These are phyloP conservation scores for Fusarium penzigii DNA, from an alignment of 2,329 filamentous ascomycete species.

Conservation along the genomic window DNA sequence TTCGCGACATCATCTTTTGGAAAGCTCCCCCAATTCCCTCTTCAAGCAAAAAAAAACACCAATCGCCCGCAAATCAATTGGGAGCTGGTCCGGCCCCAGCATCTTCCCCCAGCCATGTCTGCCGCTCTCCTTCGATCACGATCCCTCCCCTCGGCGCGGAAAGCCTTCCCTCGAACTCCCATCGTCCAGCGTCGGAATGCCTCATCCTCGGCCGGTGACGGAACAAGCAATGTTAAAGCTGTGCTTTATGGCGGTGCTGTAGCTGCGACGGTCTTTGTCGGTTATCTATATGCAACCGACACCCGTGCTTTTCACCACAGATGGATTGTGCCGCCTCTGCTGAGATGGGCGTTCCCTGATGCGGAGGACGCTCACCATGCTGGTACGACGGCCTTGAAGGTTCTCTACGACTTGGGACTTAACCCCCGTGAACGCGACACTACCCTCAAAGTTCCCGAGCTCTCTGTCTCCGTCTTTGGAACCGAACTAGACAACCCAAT, in stretches of 20 bases:
- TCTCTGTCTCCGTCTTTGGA: slow-evolving; percentile 66
- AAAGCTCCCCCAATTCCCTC: slow-evolving; percentile 11
- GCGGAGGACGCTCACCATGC: slow-evolving; percentile 91
- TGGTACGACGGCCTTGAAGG: slow-evolving; percentile 70
- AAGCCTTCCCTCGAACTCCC: slow-evolving; percentile 18
- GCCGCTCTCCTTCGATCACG: slow-evolving; percentile 27
- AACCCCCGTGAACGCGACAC: slow-evolving; percentile 77
- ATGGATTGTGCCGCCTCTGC: slow-evolving; percentile 64
- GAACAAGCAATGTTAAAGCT: slow-evolving; percentile 34
- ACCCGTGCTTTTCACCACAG: slow-evolving; percentile 71
- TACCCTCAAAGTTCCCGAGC: slow-evolving; percentile 33
- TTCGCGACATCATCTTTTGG: slow-evolving; percentile 22
- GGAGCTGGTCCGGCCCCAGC: slow-evolving; percentile 31
- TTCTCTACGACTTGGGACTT: slow-evolving; percentile 71
- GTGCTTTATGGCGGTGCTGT: slow-evolving; percentile 44
- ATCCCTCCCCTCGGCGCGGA: slow-evolving; percentile 22
- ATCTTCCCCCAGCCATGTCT: slow-evolving; percentile 28
- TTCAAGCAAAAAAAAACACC: slow-evolving; percentile 28
- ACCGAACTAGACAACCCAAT: slow-evolving; percentile 80
- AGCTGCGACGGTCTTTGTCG: slow-evolving; percentile 44
- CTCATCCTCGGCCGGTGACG: slow-evolving; percentile 34
- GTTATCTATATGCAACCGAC: slow-evolving; percentile 73
- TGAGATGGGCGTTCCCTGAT: slow-evolving; percentile 69
- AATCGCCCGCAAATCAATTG: slow-evolving; percentile 30
- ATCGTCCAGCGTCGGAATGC: slow-evolving; percentile 32